A percentile compares a stretch with the other conserved stretches of the same genome.
phyloP scores from a whole-genome alignment of 768 basidiomycete genomes.

The Kwoniella dejecticola region DNA sequence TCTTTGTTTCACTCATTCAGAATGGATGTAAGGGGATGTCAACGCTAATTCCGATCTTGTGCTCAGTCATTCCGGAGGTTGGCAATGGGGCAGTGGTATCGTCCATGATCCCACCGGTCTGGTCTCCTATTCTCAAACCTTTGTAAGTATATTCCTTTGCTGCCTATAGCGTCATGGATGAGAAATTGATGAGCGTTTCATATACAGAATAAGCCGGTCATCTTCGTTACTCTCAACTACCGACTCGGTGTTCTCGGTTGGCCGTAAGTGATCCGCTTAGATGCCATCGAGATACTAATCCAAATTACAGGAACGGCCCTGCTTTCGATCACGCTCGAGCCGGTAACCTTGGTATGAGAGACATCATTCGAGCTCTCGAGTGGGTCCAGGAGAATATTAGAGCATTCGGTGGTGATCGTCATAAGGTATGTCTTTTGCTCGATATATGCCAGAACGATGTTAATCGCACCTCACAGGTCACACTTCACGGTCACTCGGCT shows the following conservation, averaged over 20 bases:
- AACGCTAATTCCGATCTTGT: no score
- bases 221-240: slow-evolving; percentile 63
- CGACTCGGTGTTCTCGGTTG: slow-evolving; percentile 62
- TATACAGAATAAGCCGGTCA: slow-evolving; percentile 58
- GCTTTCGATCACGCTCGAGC: slow-evolving; percentile 40
- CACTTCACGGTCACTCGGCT: slow-evolving; percentile 63
- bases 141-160: slow-evolving; percentile 7
- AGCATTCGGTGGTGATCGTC: slow-evolving; percentile 67
- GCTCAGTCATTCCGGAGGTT: slow-evolving; percentile 54
- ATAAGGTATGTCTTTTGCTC: slow-evolving; percentile 4
- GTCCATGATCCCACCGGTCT: slow-evolving; percentile 52
- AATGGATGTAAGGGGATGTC: no score
- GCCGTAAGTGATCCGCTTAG: slow-evolving; percentile 25
- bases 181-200: no score
- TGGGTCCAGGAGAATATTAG: slow-evolving; percentile 70
- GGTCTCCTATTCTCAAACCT: slow-evolving; percentile 30
- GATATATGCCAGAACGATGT: no score
- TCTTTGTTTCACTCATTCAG: no score
- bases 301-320: slow-evolving; percentile 28
- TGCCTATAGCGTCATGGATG: no score
- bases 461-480: no score
- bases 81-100: slow-evolving; percentile 23
- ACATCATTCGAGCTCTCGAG: slow-evolving; percentile 64
- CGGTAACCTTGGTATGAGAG: slow-evolving; percentile 63
- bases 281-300: background rate